Evolutionary conservation across 2,329 filamentous ascomycete species (phyloP), one percentile per base, ranked within the genome.

Genomic region (Xenosphaeropsis pyriputrescens): DNA sequence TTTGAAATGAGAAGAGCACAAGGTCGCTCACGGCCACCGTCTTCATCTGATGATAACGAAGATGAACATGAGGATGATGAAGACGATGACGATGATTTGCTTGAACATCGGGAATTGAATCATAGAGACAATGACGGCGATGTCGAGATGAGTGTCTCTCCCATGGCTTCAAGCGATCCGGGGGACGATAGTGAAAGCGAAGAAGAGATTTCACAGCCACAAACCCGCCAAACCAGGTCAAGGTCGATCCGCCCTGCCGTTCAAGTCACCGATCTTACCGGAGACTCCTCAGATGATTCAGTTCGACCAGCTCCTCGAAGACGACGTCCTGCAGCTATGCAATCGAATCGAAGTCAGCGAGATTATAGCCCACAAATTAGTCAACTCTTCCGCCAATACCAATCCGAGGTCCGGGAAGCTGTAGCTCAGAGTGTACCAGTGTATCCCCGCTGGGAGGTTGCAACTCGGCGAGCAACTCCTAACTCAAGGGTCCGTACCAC

Each of bases 51-150:
- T 16, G 39, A 43, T 9, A 34, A 33, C n/a, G 40, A 50, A 32
- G 51, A 49, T 34, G 45, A 50, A 16, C 43, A 47, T 22, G 50
- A 45, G 5, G 45, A 48, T 16, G 37, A 41, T 18, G 32, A 44
- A 22, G 38, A 37, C 9, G 41, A 40, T 13, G 42, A 43, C 30
- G 47, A 41, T 15, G 18, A 39, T 11, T 36, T 50, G 12, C 45
- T 46, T 16, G 45, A 52, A 11, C 22, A 26, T 6, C 22, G 22
- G 8, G 8, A 18, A 52, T 47, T 30, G 47, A 50, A 39, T 49
- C 50, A 12, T 45, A 52, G 38, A 35, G 55, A 57, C 39, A 34
- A 41, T 8, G 55, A 57, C 39, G 54, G 55, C 12, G 55, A 57
- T 36, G 53, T 55, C 22, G 53, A 57, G 36, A 57, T 57, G 55